Evolutionary conservation across 108 stramenopile species (phyloP).

Genomic region (Chaetoceros muelleri): DNA sequence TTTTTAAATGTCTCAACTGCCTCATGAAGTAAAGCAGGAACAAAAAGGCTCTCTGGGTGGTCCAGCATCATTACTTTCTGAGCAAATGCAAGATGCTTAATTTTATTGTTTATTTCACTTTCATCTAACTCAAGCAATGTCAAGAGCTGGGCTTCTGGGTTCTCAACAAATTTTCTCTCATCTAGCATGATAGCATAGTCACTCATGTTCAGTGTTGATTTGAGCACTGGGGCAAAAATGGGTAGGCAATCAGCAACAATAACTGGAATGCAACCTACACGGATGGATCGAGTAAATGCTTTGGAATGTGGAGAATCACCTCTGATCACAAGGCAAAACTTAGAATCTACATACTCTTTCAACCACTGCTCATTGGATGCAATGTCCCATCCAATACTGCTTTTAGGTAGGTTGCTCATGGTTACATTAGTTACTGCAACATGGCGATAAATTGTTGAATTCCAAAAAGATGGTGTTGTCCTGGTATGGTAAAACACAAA

Average conservation of each 20-base stretch:
- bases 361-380: constrained; percentile 7
- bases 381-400: constrained; percentile 13
- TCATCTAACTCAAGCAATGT: constrained; percentile 6
- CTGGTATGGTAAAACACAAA: constrained; percentile 18
- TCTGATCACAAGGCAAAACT: constrained; percentile 30
- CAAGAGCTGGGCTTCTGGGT: constrained; percentile 10
- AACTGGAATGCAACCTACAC: constrained; percentile 31
- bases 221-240: constrained; percentile 7
- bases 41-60: constrained; percentile 21
- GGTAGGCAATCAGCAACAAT: constrained; percentile 22
- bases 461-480: constrained; percentile 8
- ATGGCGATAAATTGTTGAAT: constrained; percentile 27
- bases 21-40: constrained; percentile 27
- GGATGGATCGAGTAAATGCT: constrained; percentile 12
- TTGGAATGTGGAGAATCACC: constrained; percentile 23
- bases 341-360: constrained; percentile 10
- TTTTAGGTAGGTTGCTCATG: neutral
- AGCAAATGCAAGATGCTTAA: constrained; percentile 12
- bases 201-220: constrained; percentile 6
- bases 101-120: constrained; percentile 8
- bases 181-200: constrained; percentile 21
- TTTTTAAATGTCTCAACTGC: constrained; percentile 6
- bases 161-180: constrained; percentile 14
- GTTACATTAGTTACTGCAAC: constrained; percentile 4
- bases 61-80: constrained; percentile 20